Conservation (phyloP, 768 basidiomycete genomes). For the Lenzites betulinus region DNA sequence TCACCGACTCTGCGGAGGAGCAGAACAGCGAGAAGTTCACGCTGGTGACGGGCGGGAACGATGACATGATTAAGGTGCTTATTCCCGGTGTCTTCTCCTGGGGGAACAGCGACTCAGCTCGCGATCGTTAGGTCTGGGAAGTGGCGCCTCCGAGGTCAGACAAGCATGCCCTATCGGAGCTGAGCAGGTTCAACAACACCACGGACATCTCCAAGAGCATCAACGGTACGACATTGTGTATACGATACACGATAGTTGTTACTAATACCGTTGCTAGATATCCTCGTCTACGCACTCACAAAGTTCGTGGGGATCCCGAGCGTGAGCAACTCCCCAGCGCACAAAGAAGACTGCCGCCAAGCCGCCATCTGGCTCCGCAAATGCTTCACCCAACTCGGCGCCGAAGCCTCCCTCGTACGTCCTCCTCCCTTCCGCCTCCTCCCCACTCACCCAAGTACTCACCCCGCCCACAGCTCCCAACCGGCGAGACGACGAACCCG, state of each 20-base stretch:
- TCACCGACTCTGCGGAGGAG: background rate
- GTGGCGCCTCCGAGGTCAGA: conserved; percentile 31
- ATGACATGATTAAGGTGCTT: conserved; percentile 78
- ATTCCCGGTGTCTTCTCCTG: too few relatives aligned
- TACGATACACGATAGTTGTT: background rate
- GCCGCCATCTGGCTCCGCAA: conserved; percentile 92
- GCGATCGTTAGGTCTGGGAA: conserved; percentile 39
- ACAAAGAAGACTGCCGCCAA: conserved; percentile 89
- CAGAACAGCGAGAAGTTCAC: conserved; percentile 32
- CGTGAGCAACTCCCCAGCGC: conserved; percentile 65
- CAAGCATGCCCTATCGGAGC: conserved; percentile 5
- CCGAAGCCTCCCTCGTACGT: conserved; percentile 71
- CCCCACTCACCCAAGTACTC: background rate
- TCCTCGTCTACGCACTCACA: conserved; percentile 75
- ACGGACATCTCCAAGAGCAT: conserved; percentile 12
- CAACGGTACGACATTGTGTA: conserved; percentile 1
- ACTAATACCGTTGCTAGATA: conserved; percentile 44
- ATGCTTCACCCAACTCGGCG: conserved; percentile 86
- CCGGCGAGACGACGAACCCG: conserved; percentile 77
- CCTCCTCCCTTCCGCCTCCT: too few relatives aligned
- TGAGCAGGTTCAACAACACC: conserved; percentile 8
- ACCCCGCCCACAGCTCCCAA: conserved; percentile 57
- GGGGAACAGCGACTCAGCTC: too few relatives aligned
- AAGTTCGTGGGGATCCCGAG: conserved; percentile 89
- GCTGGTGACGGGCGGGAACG: conserved; percentile 82